phyloP scores from a whole-genome alignment of 1,284 basidiomycete species.

The Rhodotorula sp. region DNA sequence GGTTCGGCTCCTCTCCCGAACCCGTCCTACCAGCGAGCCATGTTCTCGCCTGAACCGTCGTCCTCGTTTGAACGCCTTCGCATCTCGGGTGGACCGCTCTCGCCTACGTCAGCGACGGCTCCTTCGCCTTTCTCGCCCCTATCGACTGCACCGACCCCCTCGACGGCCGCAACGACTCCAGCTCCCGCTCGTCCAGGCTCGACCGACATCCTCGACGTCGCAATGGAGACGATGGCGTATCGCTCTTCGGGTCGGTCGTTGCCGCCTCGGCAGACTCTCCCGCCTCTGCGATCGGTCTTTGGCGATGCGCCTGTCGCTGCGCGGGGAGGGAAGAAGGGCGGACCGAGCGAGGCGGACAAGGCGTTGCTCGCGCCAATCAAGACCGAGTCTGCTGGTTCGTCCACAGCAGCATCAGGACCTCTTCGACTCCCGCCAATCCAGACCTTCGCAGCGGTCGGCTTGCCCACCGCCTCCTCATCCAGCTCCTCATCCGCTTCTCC shows the following conservation, averaged over 20 bases:
- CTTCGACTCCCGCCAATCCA: constrained; percentile 25
- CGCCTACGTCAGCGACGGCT: not conserved
- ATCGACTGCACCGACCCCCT: not conserved
- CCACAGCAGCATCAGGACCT: not conserved
- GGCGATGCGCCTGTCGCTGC: not conserved
- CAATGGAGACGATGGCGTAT: constrained; percentile 36
- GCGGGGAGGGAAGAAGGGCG: not conserved
- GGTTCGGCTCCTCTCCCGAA: not conserved
- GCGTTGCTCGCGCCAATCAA: constrained; percentile 30
- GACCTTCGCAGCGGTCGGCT: constrained; percentile 16
- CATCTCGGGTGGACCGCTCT: constrained; percentile 9
- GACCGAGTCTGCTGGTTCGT: not conserved
- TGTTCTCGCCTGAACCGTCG: constrained; percentile 24
- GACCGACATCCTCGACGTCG: constrained; percentile 35
- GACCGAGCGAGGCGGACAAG: constrained; percentile 29
- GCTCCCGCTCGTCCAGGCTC: not conserved
- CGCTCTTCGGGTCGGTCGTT: constrained; percentile 11
- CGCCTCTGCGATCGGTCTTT: constrained; percentile 26
- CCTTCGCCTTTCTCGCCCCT: not conserved
- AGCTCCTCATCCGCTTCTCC: constrained; percentile 47
- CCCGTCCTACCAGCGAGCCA: constrained; percentile 1
- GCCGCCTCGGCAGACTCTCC: constrained; percentile 24
- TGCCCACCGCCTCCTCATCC: constrained; percentile 48
- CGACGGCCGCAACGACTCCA: not conserved
- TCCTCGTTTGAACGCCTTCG: constrained; percentile 16